Evolutionary conservation across 1,284 basidiomycete species (phyloP).

Genomic region (Mrakiaceae sp.): DNA sequence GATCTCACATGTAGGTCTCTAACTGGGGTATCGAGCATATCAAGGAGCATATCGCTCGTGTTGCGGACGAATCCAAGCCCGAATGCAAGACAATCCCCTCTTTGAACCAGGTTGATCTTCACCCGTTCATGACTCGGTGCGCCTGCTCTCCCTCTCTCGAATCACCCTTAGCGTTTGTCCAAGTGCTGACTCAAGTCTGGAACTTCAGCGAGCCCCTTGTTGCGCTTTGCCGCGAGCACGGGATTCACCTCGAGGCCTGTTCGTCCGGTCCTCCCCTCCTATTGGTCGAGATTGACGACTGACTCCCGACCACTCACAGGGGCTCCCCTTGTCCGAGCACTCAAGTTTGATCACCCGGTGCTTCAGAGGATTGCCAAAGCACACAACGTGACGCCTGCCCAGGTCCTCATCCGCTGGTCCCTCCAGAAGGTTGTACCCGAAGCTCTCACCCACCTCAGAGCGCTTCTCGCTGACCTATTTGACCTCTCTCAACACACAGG

Average conservation of each 20-base stretch:
- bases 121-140: conserved; percentile 36
- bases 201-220: conserved; percentile 32
- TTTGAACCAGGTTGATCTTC: conserved; percentile 33
- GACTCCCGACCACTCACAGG: conserved; percentile 13
- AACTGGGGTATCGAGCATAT: conserved; percentile 41
- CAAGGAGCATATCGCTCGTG: conserved; percentile 34
- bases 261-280: background rate
- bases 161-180: too few relatives aligned
- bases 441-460: background rate
- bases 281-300: conserved; percentile 26
- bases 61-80: conserved; percentile 27
- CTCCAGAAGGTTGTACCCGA: conserved; percentile 36
- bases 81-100: conserved; percentile 25
- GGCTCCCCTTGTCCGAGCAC: conserved; percentile 38
- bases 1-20: conserved; percentile 23
- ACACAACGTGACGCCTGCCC: conserved; percentile 33
- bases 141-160: background rate
- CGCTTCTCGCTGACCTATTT: conserved; percentile 5
- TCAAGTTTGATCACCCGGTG: conserved; percentile 35
- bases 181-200: conserved; percentile 11
- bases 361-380: conserved; percentile 31
- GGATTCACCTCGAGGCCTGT: conserved; percentile 38
- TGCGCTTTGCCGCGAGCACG: conserved; percentile 35
- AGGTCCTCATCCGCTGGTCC: conserved; percentile 43
- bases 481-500: conserved; percentile 25